Conservation (phyloP, 306 rosid genomes). For the Mimosa pudica region DNA sequence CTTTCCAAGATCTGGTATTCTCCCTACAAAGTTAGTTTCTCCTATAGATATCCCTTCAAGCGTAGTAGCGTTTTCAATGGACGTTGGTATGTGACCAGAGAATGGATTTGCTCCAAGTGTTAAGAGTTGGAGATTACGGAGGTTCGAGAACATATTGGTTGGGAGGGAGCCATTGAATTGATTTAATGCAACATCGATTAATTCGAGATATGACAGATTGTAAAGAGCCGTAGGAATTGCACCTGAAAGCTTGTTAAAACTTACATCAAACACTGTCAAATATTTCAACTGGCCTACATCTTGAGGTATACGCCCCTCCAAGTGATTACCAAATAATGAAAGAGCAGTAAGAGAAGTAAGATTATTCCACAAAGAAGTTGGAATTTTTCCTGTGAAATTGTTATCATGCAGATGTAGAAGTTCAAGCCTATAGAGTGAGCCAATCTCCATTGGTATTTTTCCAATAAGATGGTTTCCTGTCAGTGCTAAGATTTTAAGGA, state of each 20-base stretch:
- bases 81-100: constrained; percentile 6
- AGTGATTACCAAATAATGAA: neutral
- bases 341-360: neutral
- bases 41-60: neutral
- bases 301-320: neutral
- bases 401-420: accelerated
- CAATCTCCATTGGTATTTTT: neutral
- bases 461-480: neutral
- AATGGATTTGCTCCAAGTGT: neutral
- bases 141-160: neutral
- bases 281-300: neutral
- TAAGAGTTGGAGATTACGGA: neutral
- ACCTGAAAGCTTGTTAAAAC: neutral
- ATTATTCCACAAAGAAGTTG: neutral
- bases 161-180: constrained; percentile 15
- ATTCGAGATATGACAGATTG: neutral
- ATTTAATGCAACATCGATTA: accelerated
- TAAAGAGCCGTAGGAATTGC: neutral
- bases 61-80: neutral
- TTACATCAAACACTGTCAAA: neutral
- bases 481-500: neutral
- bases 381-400: neutral
- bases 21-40: neutral
- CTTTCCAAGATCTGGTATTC: constrained; percentile 12
- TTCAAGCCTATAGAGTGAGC: neutral